Conservation (phyloP, 148 eudicot genomes). For the Spergularia bocconei region DNA sequence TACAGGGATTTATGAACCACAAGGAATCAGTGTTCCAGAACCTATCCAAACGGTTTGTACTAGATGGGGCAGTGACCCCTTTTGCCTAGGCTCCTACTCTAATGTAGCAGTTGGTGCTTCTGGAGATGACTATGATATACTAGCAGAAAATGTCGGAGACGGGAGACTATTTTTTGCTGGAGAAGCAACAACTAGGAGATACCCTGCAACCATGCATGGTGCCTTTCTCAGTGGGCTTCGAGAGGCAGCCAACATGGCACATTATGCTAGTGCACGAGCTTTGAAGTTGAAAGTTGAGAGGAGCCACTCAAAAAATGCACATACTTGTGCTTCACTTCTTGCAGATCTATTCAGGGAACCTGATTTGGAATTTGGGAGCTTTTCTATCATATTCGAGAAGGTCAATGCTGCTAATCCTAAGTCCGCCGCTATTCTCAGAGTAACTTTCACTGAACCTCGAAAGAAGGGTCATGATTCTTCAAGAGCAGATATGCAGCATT, state of each 20-base stretch:
- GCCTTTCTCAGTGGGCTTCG: constrained; percentile 94
- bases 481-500: constrained; percentile 53
- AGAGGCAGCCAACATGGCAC: constrained; percentile 90
- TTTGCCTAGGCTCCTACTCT: constrained; percentile 91
- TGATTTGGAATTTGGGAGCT: constrained; percentile 87
- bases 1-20: constrained; percentile 84
- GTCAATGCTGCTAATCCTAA: constrained; percentile 53
- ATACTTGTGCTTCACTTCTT: constrained; percentile 77
- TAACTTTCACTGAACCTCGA: constrained; percentile 66
- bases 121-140: constrained; percentile 96
- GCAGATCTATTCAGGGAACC: constrained; percentile 94
- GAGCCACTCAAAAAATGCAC: constrained; percentile 62
- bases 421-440: constrained; percentile 72
- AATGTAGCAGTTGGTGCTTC: constrained; percentile 99
- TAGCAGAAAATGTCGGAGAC: constrained; percentile 96
- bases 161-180: constrained; percentile 97
- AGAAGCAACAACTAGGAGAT: constrained; percentile 91
- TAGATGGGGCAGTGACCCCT: constrained; percentile 96
- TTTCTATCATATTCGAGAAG: constrained; percentile 61
- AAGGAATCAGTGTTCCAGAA: constrained; percentile 89
- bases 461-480: constrained; percentile 55
- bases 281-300: constrained; percentile 48
- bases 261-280: constrained; percentile 55
- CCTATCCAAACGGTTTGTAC: constrained; percentile 96
- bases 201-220: constrained; percentile 99